Base-by-base conservation (phyloP, 1,139 yeast species). In the Magnusiomyces sp. region DNA sequence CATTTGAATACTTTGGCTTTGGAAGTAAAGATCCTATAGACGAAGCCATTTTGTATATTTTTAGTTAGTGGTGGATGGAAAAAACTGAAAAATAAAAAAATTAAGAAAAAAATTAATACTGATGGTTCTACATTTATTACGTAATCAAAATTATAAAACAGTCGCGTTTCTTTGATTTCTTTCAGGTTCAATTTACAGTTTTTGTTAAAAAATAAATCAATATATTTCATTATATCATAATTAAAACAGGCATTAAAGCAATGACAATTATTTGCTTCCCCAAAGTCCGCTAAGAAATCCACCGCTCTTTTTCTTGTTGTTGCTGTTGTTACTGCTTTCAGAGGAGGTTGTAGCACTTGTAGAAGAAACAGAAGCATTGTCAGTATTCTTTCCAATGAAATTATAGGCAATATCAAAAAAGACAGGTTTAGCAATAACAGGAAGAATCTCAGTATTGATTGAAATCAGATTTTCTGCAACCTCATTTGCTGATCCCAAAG, bases 371-470 rank as follows among this genome's bases (percentile, higher is more conserved):
- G n/a, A 11, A 38, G 40, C 2, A 17, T 14, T 38, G 4, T 38
- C 42, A 20, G 14, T 17, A 17, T 19, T 11, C 61, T 81, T 80
- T 45, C 74, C 72, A 49, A 90, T 77, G 62, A 86, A 89, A 64
- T 89, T 89, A 71, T 73, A 89, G 0, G 95, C 97, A 60, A 87
- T 73, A 64, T 90, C 97, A 62, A 88, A 90, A 60, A 89, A 76
- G 7, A 89, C 95, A 0, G 97, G 96, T 66, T 90, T 90, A 52
- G 83, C 78, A 52, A 81, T 74, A 1, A 85, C 76, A 1, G 95
- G 85, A 52, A 67, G 68, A 29, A 79, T 56, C 14, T 65, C 62
- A 14, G 73, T 69, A 20, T 72, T 71, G 41, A 77, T 57, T 53
- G 81, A 78, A 38, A 77, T 79, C 49, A 83, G 63, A 43, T 70